Percentiles rank a stretch among this genome's conserved stretches.
phyloP scores from a whole-genome alignment of 345 rosid genomes.

The Camelina hispida region DNA sequence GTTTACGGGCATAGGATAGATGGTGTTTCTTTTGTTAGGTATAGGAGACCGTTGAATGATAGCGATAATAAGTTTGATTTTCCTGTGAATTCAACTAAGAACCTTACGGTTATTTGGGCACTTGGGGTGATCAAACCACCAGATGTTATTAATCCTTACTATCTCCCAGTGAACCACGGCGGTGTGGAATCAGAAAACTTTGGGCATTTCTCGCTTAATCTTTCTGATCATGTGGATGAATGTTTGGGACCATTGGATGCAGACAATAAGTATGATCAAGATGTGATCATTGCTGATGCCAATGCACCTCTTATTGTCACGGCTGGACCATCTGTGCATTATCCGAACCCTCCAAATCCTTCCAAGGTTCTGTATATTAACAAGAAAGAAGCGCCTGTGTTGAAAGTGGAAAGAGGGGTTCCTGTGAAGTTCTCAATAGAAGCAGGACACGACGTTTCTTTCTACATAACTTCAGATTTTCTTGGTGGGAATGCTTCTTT shows the following conservation, averaged over 20 bases:
- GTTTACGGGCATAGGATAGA: slow-evolving; percentile 93
- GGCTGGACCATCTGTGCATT: slow-evolving; percentile 47
- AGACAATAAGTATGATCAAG: slow-evolving; percentile 46
- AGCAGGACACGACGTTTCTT: slow-evolving; percentile 50
- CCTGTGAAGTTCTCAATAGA: slow-evolving; percentile 48
- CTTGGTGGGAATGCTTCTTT: slow-evolving; percentile 92
- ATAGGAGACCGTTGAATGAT: slow-evolving; percentile 62
- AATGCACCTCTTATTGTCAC: slow-evolving; percentile 48
- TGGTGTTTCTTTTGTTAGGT: slow-evolving; percentile 91
- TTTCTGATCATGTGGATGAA: slow-evolving; percentile 42
- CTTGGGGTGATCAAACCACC: slow-evolving; percentile 91
- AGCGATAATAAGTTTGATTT: slow-evolving; percentile 75
- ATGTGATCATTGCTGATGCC: slow-evolving; percentile 48
- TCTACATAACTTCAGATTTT: slow-evolving; percentile 75
- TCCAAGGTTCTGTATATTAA: slow-evolving; percentile 45
- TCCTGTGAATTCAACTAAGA: slow-evolving; percentile 60
- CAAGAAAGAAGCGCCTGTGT: slow-evolving; percentile 49
- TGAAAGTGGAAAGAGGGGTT: slow-evolving; percentile 52
- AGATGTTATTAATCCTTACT: slow-evolving; percentile 70
- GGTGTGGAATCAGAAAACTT: slow-evolving; percentile 49
- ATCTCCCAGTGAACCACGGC: slow-evolving; percentile 92
- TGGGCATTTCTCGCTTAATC: slow-evolving; percentile 45
- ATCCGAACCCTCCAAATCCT: slow-evolving; percentile 51
- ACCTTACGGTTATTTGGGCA: slow-evolving; percentile 83
- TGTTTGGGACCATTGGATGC: slow-evolving; percentile 49